phyloP scores from a whole-genome alignment of 2,329 filamentous ascomycete genomes.

The Scorias spongiosa region DNA sequence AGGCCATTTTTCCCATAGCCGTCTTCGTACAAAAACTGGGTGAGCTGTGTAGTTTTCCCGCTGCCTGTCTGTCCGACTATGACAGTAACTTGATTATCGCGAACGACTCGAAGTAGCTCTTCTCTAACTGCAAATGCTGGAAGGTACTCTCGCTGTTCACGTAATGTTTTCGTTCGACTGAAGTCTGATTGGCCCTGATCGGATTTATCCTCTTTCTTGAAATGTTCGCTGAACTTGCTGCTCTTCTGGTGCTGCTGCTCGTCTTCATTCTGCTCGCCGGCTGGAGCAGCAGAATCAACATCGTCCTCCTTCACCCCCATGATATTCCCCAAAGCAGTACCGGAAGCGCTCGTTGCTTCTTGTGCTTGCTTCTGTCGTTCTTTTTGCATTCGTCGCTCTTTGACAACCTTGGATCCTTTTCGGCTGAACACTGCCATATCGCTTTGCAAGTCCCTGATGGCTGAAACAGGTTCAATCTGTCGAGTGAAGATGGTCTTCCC shows the following conservation, averaged over 20 bases:
- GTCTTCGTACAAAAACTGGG: conserved; percentile 90
- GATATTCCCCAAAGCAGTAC: conserved; percentile 82
- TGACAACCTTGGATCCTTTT: conserved; percentile 86
- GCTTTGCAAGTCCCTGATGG: conserved; percentile 83
- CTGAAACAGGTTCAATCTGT: conserved; percentile 86
- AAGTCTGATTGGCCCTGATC: conserved; percentile 75
- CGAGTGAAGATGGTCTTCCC: conserved; percentile 94
- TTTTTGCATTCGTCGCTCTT: conserved; percentile 77
- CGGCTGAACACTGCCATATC: conserved; percentile 98
- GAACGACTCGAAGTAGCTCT: conserved; percentile 76
- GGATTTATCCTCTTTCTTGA: conserved; percentile 51
- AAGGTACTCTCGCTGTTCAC: conserved; percentile 82
- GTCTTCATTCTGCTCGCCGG: conserved; percentile 47
- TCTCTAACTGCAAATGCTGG: conserved; percentile 94
- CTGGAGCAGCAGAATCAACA: conserved; percentile 67
- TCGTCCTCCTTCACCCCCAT: conserved; percentile 93
- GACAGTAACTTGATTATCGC: conserved; percentile 93
- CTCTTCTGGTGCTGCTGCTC: conserved; percentile 37
- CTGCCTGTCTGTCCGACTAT: conserved; percentile 96
- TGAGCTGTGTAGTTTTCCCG: conserved; percentile 93
- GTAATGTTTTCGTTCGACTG: conserved; percentile 77
- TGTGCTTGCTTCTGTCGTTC: conserved; percentile 90
- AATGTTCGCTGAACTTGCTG: conserved; percentile 75
- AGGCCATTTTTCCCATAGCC: conserved; percentile 77
- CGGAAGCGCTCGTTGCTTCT: conserved; percentile 82